phyloP scores from a whole-genome alignment of 208 protist genomes.

The Leishmania braziliensis region DNA sequence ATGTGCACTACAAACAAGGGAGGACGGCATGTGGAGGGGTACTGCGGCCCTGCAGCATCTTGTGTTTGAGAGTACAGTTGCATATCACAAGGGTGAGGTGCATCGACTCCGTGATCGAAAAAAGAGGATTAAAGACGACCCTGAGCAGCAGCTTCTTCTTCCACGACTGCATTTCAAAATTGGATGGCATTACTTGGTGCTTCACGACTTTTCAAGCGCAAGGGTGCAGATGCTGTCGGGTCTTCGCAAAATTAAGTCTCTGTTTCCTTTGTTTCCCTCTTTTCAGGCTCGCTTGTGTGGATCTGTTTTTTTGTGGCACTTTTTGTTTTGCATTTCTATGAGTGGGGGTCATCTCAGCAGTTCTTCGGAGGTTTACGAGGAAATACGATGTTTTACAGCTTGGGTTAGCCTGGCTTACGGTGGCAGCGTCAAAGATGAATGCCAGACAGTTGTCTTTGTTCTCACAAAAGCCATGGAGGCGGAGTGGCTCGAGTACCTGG shows the following conservation, averaged over 20 bases:
- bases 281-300: slow-evolving; percentile 51
- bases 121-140: slow-evolving; percentile 10
- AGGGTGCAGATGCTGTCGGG: slow-evolving; percentile 44
- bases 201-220: slow-evolving; percentile 44
- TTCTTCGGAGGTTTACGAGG: slow-evolving; percentile 37
- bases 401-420: slow-evolving; percentile 48
- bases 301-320: slow-evolving; percentile 57
- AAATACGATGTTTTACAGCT: slow-evolving; percentile 37
- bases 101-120: slow-evolving; percentile 18
- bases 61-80: slow-evolving; percentile 14
- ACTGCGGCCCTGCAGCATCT: slow-evolving; percentile 24
- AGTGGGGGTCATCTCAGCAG: slow-evolving; percentile 40
- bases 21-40: slow-evolving; percentile 21
- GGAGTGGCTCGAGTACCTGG: slow-evolving; percentile 55
- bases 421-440: slow-evolving; percentile 28
- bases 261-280: slow-evolving; percentile 40
- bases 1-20: slow-evolving; percentile 21
- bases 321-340: slow-evolving; percentile 36
- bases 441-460: slow-evolving; percentile 37
- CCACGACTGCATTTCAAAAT: slow-evolving; percentile 51
- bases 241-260: slow-evolving; percentile 31
- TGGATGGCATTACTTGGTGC: slow-evolving; percentile 67
- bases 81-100: slow-evolving; percentile 34
- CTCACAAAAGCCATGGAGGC: slow-evolving; percentile 49
- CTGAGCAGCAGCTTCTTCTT: slow-evolving; percentile 8